phyloP scores from a whole-genome alignment of 768 basidiomycete species.

The Boletus rubroflammeus region DNA sequence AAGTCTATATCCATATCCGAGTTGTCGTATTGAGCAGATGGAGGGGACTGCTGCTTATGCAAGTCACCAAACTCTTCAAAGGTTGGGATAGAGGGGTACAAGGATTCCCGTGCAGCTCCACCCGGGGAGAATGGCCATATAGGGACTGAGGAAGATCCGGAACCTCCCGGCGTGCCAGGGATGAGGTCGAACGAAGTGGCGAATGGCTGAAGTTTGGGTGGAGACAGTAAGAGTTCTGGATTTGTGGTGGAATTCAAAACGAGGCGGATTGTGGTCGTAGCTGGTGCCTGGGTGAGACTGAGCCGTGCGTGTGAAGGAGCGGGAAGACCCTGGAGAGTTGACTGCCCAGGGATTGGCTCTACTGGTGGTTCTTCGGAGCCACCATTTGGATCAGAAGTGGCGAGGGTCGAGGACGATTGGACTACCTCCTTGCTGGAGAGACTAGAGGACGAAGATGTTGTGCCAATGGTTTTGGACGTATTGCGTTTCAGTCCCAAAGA shows the following conservation, averaged over 20 bases:
- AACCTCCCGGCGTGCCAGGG: constrained; percentile 48
- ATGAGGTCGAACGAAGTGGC: constrained; percentile 66
- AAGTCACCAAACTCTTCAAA: constrained; percentile 33
- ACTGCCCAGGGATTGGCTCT: constrained; percentile 58
- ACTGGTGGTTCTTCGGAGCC: constrained; percentile 23
- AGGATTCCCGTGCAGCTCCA: constrained; percentile 18
- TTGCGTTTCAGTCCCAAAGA: constrained; percentile 69
- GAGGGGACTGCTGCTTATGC: constrained; percentile 12
- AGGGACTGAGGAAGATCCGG: constrained; percentile 18
- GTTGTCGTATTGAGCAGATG: constrained; percentile 17
- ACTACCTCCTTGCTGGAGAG: constrained; percentile 18
- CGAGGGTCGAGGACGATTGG: constrained; percentile 27
- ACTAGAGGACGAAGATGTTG: constrained; percentile 31
- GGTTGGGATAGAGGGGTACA: constrained; percentile 40
- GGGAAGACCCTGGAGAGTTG: constrained; percentile 54
- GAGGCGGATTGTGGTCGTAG: constrained; percentile 49
- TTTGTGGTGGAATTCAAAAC: constrained; percentile 31
- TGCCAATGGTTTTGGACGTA: constrained; percentile 8
- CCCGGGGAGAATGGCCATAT: constrained; percentile 43
- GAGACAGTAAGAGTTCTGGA: constrained; percentile 33
- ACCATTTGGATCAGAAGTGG: constrained; percentile 25
- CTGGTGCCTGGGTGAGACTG: constrained; percentile 49
- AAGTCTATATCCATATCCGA: constrained; percentile 34
- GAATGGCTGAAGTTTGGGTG: constrained; percentile 65
- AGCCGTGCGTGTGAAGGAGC: constrained; percentile 59